phyloP scores from a whole-genome alignment of 2,329 filamentous ascomycete species.

The Orbilia brochopaga region DNA sequence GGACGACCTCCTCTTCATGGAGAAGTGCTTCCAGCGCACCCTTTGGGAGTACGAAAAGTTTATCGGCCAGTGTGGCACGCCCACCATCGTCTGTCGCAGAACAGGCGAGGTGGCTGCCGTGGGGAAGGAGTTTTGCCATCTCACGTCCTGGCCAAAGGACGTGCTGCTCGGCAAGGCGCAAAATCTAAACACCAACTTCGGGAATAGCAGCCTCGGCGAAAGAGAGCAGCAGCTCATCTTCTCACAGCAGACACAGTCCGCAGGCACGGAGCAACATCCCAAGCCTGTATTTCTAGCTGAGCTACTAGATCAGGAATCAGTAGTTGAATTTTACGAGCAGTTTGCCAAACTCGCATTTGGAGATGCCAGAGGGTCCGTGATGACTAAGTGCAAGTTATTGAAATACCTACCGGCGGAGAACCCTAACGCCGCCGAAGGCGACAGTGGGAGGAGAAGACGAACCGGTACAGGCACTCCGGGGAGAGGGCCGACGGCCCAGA shows the following conservation, averaged over 20 bases:
- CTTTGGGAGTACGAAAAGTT: slow-evolving; percentile 93
- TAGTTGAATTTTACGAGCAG: slow-evolving; percentile 94
- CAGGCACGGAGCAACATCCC: slow-evolving; percentile 59
- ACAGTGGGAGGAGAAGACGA: slow-evolving; percentile 53
- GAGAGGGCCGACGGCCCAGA: slow-evolving; percentile 48
- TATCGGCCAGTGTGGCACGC: slow-evolving; percentile 83
- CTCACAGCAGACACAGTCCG: slow-evolving; percentile 64
- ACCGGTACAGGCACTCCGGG: slow-evolving; percentile 23
- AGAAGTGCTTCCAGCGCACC: slow-evolving; percentile 93
- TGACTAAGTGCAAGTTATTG: slow-evolving; percentile 80
- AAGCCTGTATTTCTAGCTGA: slow-evolving; percentile 86
- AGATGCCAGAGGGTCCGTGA: slow-evolving; percentile 83
- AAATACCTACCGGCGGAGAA: slow-evolving; percentile 67
- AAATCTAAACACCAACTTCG: slow-evolving; percentile 84
- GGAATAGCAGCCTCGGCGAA: slow-evolving; percentile 62
- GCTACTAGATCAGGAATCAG: slow-evolving; percentile 88
- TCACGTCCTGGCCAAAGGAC: slow-evolving; percentile 93
- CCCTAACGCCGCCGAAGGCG: slow-evolving; percentile 24
- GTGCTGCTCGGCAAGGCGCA: slow-evolving; percentile 84
- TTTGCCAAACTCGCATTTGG: slow-evolving; percentile 92
- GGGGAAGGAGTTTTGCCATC: slow-evolving; percentile 93
- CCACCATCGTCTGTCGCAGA: slow-evolving; percentile 86
- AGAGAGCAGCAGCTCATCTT: slow-evolving; percentile 60
- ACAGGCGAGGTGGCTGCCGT: slow-evolving; percentile 94
- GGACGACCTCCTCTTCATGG: slow-evolving; percentile 94